Percentiles rank a stretch among this genome's conserved stretches.
These are phyloP conservation scores for Astrocystis sublimbata DNA, from an alignment of 495 filamentous ascomycete genomes.

Conservation along the genomic window DNA sequence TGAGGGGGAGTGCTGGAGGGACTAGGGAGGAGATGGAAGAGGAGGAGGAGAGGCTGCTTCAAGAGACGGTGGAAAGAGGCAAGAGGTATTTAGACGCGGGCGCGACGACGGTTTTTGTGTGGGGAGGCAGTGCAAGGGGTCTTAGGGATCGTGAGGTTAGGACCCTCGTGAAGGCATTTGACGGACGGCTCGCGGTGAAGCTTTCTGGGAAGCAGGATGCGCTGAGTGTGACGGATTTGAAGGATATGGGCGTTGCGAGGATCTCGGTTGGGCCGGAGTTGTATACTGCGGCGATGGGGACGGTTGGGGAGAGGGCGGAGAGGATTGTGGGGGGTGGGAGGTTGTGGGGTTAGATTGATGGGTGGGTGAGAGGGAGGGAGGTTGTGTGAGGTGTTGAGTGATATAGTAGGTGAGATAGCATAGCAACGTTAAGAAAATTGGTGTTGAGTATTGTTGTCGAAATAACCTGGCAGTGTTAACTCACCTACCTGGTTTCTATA, in stretches of 20 bases:
- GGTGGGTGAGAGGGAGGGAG: no score
- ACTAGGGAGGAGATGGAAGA: background rate
- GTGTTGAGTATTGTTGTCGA: no score
- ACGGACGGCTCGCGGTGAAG: slow-evolving; percentile 41
- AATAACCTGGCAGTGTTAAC: no score
- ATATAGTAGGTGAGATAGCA: no score
- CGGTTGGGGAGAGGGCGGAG: slow-evolving; percentile 36
- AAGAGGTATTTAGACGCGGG: slow-evolving; percentile 47
- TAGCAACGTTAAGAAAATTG: no score
- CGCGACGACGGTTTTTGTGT: slow-evolving; percentile 49
- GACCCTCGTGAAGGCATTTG: slow-evolving; percentile 25
- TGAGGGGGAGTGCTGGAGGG: no score
- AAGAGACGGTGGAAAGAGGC: slow-evolving; percentile 44
- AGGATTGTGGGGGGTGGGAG: slow-evolving; percentile 12
- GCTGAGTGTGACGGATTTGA: slow-evolving; percentile 36
- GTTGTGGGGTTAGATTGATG: background rate
- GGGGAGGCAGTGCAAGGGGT: slow-evolving; percentile 47
- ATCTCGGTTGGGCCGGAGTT: slow-evolving; percentile 34
- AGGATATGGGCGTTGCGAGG: slow-evolving; percentile 41
- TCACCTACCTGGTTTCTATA: no score
- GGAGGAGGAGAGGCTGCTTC: slow-evolving; percentile 18
- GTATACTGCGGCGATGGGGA: slow-evolving; percentile 15
- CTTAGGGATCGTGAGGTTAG: slow-evolving; percentile 27
- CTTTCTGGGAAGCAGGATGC: slow-evolving; percentile 10
- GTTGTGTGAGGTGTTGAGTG: no score